Base-by-base conservation (phyloP, 768 basidiomycete genomes). In the Fistulinella prunicolor region DNA sequence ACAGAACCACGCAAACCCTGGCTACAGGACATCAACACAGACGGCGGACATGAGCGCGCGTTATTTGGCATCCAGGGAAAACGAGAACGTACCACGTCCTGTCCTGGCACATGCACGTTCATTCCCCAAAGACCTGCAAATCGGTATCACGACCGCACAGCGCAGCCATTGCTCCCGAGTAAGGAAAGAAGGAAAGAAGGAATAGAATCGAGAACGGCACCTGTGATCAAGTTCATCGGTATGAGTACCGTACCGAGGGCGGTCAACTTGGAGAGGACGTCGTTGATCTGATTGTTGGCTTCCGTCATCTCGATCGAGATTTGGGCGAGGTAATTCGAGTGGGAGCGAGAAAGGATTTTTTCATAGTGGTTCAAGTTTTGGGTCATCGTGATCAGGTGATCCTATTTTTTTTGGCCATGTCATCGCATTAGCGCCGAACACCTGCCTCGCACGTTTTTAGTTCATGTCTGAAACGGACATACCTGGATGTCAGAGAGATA, bases 221-320 rank as follows among this genome's bases (percentile, higher is more conserved):
- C 94, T 22, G 96, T 99, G 42, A 99, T 82, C 67, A 98, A 70
- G 68, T 98, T 98, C 87, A 94, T 96, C 29, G 89, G 96, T 64
- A 99, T 86, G 57, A 98, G 85, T 6, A 99, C 83, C 6, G 96
- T 99, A 79, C 96, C 96, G 38, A 99, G 79, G 7, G 96, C 95
- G 0, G 96, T 98, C 51, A 99, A 75, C 73, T 97, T 97, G 5
- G 90, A 92, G 6, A 98, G 81, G 2, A 99, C 96, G 63, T 98
- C 94, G 70, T 99, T 99, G 73, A 98, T 99, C 73, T 98, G 94
- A 68, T 99, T 99, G 72, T 99, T 99, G 35, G 96, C 96, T 60
- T 97, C 94, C 29, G 93, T 95, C 95, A 98, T 99, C 74, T 98
- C 96, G 70, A 99, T 98, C 36, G 94, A 96, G 58, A 99, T 99